phyloP scores from a whole-genome alignment of 2,329 filamentous ascomycete genomes.

The Penicillium italicum region DNA sequence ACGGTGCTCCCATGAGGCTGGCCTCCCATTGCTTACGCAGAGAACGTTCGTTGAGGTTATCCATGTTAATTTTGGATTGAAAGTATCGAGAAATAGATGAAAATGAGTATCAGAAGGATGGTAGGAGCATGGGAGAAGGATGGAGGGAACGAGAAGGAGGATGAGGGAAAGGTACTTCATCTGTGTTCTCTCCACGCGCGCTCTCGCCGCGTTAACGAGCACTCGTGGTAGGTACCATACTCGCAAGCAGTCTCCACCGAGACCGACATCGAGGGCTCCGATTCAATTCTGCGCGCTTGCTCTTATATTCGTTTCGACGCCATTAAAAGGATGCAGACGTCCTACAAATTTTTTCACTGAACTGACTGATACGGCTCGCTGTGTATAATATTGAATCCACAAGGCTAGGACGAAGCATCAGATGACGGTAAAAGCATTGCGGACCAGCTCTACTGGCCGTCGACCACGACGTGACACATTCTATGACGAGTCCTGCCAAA shows the following conservation, averaged over 20 bases:
- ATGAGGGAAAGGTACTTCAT: neutral
- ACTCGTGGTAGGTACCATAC: neutral
- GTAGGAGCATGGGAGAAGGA: neutral
- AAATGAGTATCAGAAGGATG: neutral
- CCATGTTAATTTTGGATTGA: neutral
- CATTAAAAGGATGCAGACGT: neutral
- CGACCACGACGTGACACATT: neutral
- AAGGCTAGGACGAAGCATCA: neutral
- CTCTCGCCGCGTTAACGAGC: neutral
- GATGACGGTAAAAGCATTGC: neutral
- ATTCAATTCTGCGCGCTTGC: neutral
- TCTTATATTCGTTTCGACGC: neutral
- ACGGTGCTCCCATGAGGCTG: neutral
- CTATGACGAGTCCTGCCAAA: too few species aligned
- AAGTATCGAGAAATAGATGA: neutral
- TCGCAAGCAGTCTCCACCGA: too few species aligned
- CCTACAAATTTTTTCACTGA: neutral
- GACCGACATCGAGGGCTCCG: neutral
- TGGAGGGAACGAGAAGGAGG: neutral
- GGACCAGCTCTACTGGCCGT: neutral
- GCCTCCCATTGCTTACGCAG: neutral
- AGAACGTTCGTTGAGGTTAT: neutral
- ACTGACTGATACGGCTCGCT: neutral
- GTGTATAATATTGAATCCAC: neutral
- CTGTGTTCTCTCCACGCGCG: neutral